A percentile compares a stretch with the other conserved stretches of the same genome.
Evolutionary conservation across 148 eudicot species (phyloP).

Genomic region (Rhododendron kiyosumense): DNA sequence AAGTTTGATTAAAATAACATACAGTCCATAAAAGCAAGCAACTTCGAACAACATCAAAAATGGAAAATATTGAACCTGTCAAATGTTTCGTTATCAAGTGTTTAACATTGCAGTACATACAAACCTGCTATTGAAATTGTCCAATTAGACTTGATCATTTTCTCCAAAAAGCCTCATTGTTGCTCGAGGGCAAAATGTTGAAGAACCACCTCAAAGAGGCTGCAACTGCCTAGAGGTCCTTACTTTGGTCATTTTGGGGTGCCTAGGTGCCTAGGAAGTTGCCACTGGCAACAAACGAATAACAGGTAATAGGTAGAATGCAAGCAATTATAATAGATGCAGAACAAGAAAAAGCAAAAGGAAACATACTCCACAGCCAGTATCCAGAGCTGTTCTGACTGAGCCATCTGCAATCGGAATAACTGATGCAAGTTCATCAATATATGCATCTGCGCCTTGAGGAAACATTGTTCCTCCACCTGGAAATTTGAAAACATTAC

Average conservation of each 20-base stretch:
- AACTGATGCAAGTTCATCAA: constrained; percentile 31
- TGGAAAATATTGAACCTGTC: not conserved
- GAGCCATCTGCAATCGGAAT: constrained; percentile 31
- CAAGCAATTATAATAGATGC: not conserved
- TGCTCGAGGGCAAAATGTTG: too few relatives aligned
- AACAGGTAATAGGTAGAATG: not conserved
- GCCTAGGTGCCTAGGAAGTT: not conserved
- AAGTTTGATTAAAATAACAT: not conserved
- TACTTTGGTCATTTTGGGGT: not conserved
- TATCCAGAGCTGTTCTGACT: constrained; percentile 35
- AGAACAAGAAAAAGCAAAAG: not conserved
- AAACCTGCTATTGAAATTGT: too few relatives aligned
- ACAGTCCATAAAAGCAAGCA: not conserved
- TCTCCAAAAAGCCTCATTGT: not conserved
- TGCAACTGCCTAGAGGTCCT: not conserved
- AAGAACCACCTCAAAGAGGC: not conserved
- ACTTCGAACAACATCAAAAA: not conserved
- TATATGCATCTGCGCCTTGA: constrained; percentile 32
- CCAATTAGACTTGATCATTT: not conserved
- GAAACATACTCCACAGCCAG: constrained; percentile 34
- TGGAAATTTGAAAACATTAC: constrained; percentile 28
- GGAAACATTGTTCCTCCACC: constrained; percentile 39
- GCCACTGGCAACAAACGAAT: not conserved
- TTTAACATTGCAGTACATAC: too few relatives aligned
- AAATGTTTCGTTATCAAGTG: not conserved